Evolutionary conservation across 768 basidiomycete genomes (phyloP).

Genomic region (Rubroboletus pulcherrimus): DNA sequence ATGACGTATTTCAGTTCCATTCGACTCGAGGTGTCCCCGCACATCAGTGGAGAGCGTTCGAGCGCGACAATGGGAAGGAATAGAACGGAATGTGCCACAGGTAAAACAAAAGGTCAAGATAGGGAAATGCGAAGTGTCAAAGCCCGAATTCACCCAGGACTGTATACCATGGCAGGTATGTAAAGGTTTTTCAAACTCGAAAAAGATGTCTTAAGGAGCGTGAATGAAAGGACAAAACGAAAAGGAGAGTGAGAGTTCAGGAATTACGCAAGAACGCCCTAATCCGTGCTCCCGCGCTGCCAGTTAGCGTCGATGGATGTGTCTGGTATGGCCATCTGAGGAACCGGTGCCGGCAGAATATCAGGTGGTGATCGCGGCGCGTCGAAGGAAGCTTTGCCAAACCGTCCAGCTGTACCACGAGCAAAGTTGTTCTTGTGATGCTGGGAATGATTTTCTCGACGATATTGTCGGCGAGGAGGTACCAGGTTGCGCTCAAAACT

Average conservation of each 20-base stretch:
- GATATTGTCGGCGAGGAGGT: constrained; percentile 31
- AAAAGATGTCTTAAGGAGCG: background rate
- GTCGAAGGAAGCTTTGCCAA: constrained; percentile 16
- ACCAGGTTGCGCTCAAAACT: constrained; percentile 20
- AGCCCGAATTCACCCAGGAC: background rate
- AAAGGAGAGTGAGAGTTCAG: background rate
- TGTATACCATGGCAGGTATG: background rate
- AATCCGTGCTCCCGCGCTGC: constrained; percentile 17
- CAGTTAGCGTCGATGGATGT: constrained; percentile 13
- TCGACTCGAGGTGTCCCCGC: background rate
- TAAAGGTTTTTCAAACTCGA: background rate
- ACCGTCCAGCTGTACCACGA: constrained; percentile 22
- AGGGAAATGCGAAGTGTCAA: background rate
- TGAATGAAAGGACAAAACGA: constrained; percentile 13
- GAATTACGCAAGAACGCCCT: constrained; percentile 7
- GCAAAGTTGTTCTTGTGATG: constrained; percentile 24
- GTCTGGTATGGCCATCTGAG: constrained; percentile 12
- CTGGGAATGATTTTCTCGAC: constrained; percentile 29
- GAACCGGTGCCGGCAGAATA: constrained; percentile 2
- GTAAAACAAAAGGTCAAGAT: background rate
- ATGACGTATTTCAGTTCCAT: background rate
- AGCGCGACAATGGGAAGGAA: background rate
- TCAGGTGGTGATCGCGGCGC: constrained; percentile 18
- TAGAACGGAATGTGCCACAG: background rate
- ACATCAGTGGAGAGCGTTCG: background rate